These are phyloP conservation scores for Pyrenophora seminiperda DNA, from an alignment of 2,329 filamentous ascomycete species.

Conservation along the genomic window DNA sequence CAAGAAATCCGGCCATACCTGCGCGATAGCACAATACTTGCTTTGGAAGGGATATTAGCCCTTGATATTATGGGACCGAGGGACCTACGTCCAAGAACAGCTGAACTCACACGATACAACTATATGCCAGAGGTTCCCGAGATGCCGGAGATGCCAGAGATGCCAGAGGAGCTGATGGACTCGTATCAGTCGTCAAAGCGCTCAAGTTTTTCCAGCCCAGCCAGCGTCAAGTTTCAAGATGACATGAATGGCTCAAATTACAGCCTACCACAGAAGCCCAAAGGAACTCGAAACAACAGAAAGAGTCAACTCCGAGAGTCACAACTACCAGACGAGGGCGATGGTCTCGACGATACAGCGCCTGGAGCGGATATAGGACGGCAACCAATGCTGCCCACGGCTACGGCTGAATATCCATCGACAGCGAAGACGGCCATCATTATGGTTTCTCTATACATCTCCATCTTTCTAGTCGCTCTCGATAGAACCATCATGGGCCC, in stretches of 20 bases:
- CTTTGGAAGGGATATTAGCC: constrained; percentile 12
- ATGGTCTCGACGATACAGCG: not conserved
- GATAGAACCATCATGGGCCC: constrained; percentile 54
- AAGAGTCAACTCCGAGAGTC: constrained; percentile 19
- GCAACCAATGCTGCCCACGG: not conserved
- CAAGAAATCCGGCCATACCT: constrained; percentile 12
- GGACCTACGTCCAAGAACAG: constrained; percentile 1
- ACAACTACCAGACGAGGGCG: constrained; percentile 13
- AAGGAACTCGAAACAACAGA: constrained; percentile 11
- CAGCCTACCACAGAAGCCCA: constrained; percentile 9
- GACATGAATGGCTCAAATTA: constrained; percentile 19
- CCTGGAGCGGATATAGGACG: constrained; percentile 2
- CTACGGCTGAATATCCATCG: constrained; percentile 26
- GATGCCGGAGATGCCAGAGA: not conserved
- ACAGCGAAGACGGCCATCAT: constrained; percentile 35
- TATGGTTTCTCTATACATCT: constrained; percentile 40
- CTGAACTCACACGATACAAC: not conserved
- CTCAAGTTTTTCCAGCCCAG: constrained; percentile 18
- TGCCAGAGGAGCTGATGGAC: constrained; percentile 16
- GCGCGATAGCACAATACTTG: constrained; percentile 8
- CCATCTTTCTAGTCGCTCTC: constrained; percentile 42
- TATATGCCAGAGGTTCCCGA: too few species aligned
- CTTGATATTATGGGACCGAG: constrained; percentile 9
- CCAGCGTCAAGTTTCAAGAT: constrained; percentile 3
- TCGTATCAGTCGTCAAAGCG: constrained; percentile 15